phyloP scores from a whole-genome alignment of 768 basidiomycete genomes.

The Russula virescens region DNA sequence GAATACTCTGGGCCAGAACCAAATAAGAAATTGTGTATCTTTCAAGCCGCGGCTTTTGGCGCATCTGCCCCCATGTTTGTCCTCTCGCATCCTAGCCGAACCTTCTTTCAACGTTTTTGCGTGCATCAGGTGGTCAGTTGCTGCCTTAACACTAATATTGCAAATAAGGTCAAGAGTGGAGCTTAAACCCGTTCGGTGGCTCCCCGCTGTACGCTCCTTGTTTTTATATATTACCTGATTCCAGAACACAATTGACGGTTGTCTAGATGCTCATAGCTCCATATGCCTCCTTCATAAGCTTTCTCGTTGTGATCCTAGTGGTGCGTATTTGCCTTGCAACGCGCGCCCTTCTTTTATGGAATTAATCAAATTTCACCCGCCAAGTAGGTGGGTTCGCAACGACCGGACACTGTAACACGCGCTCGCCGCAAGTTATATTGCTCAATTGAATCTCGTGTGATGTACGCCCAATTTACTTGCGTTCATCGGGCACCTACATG shows the following conservation, averaged over 20 bases:
- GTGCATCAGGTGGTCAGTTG: slow-evolving; percentile 6
- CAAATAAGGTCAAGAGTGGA: slow-evolving; percentile 9
- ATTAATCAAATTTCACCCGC: not conserved
- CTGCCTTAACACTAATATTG: slow-evolving; percentile 3
- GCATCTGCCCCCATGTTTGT: slow-evolving; percentile 9
- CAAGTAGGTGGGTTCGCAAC: slow-evolving; percentile 3
- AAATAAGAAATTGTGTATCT: not conserved
- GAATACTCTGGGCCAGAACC: slow-evolving; percentile 17
- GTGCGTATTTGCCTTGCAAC: not conserved
- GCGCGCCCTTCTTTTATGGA: not conserved
- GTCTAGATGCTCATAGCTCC: slow-evolving; percentile 9
- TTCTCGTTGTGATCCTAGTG: not conserved
- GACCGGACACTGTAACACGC: slow-evolving; percentile 4
- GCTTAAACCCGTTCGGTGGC: not conserved
- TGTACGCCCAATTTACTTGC: not conserved
- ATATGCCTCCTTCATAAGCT: slow-evolving; percentile 1
- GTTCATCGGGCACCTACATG: not conserved
- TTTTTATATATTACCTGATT: not conserved
- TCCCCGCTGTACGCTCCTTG: not conserved
- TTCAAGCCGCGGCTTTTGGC: slow-evolving; percentile 17
- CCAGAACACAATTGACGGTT: not conserved
- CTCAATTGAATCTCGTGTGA: not conserved
- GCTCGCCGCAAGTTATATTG: slow-evolving; percentile 10
- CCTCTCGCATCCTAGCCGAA: not conserved
- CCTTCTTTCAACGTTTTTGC: not conserved